Base-by-base conservation (phyloP, 2,329 filamentous ascomycete species). In the Botryotinia globosa region DNA sequence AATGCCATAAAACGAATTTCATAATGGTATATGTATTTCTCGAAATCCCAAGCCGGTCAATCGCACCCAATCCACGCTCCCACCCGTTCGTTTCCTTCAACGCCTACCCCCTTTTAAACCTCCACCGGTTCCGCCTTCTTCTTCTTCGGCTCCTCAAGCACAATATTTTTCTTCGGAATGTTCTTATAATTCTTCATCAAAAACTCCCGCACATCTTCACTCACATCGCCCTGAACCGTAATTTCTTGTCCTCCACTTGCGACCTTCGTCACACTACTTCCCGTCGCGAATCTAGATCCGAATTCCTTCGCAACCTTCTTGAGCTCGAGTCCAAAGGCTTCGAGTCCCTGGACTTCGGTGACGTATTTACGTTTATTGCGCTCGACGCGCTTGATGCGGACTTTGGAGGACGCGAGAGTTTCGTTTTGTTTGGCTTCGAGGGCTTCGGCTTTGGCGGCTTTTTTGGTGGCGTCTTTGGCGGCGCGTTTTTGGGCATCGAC, bases 331-430 rank as follows among this genome's bases (percentile, higher is more conserved):
- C 94, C 94, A 80, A 98, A 97, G 0, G 91, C 90, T 82, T 99
- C 96, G 32, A 99, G 86, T 0, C 96, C 96, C 10, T 89, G 89
- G n/a, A 99, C 90, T 25, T 94, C 91, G 0, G 96, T 99, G 71
- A 99, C 94, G 81, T 91, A 97, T 85, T 99, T 99, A 80, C 96
- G 90, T 87, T 99, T 99, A 84, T 97, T 98, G 75, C 96, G 90
- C 86, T 98, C 96, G 78, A 99, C 96, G 39, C 96, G 93, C 88
- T 98, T 98, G 84, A 99, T 97, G 73, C 89, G 90, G 71, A 99
- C 85, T 80, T 94, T 92, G 76, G 92, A 93, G 74, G 92, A 89
- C 54, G 94, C 93, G 77, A 95, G 92, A 80, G 92, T 91, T 22
- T 76, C 93, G 37, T 90, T 91, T 76, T 94, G 91, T 81, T 94